Percentiles rank a stretch among this genome's conserved stretches.
These are phyloP conservation scores for Xanthoparmelia taractica DNA, from an alignment of 495 filamentous ascomycete species.

Conservation along the genomic window DNA sequence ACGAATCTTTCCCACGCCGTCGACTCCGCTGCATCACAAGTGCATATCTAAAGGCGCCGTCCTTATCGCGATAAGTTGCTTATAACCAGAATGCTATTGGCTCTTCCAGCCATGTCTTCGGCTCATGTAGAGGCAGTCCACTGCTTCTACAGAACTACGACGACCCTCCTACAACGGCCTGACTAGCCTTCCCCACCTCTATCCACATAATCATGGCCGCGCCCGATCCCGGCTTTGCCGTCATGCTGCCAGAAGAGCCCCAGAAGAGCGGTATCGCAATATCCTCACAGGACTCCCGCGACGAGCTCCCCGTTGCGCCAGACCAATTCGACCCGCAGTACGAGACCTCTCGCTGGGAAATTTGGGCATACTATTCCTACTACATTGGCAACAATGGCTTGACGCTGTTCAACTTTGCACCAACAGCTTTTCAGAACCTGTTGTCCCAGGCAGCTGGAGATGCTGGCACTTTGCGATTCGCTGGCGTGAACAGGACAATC, in stretches of 20 bases:
- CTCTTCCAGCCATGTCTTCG: not conserved
- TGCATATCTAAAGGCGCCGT: conserved; percentile 1
- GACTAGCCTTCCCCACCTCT: not conserved
- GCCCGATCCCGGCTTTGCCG: conserved; percentile 23
- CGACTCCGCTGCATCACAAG: conserved; percentile 11
- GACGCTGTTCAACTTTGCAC: conserved; percentile 61
- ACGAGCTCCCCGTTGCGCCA: conserved; percentile 35
- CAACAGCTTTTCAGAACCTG: conserved; percentile 58
- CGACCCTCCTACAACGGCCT: not conserved
- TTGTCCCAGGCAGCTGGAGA: conserved; percentile 50
- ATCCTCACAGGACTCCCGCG: conserved; percentile 18
- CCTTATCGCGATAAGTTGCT: not conserved
- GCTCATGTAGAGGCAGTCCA: not conserved
- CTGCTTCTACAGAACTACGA: conserved; percentile 2
- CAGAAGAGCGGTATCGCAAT: conserved; percentile 20
- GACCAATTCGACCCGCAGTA: conserved; percentile 44
- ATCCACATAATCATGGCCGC: conserved; percentile 20
- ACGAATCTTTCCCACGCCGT: not conserved
- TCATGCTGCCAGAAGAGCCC: conserved; percentile 21
- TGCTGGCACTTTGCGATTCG: conserved; percentile 42
- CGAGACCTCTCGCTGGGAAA: conserved; percentile 49
- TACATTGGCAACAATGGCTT: conserved; percentile 63
- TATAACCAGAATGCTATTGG: not conserved
- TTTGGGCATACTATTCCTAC: conserved; percentile 61
- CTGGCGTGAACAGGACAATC: conserved; percentile 43